phyloP scores from a whole-genome alignment of 1,284 basidiomycete genomes.

The Afroboletus lepidellus region DNA sequence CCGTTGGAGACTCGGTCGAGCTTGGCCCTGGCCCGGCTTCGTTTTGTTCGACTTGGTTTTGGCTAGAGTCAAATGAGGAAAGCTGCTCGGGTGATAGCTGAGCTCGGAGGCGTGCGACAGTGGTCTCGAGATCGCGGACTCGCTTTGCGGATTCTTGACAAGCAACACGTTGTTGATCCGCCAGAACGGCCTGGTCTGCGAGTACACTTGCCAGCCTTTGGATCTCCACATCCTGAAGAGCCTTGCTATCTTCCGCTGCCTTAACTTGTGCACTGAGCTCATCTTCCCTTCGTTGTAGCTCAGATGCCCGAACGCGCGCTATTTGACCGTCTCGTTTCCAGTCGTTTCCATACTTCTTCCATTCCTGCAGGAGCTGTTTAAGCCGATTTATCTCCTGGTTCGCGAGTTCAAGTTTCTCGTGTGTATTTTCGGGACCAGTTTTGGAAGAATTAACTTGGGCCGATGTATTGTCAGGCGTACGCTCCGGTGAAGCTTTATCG shows the following conservation, averaged over 20 bases:
- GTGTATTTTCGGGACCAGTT: constrained; percentile 2
- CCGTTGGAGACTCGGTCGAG: constrained; percentile 7
- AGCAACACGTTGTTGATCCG: constrained; percentile 16
- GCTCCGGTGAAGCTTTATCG: constrained; percentile 2
- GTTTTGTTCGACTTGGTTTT: neutral
- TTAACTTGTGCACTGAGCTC: constrained; percentile 13
- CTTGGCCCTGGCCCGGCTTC: neutral
- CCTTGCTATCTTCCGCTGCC: constrained; percentile 10
- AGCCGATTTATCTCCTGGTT: constrained; percentile 22
- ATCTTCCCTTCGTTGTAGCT: constrained; percentile 13
- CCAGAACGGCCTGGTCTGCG: constrained; percentile 22
- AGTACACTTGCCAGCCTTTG: constrained; percentile 17
- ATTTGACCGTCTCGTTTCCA: constrained; percentile 29
- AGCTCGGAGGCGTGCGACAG: constrained; percentile 17
- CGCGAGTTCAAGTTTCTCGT: constrained; percentile 18
- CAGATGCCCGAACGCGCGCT: constrained; percentile 15
- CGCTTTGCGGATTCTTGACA: constrained; percentile 17
- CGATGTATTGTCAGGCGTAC: constrained; percentile 6
- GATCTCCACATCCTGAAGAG: constrained; percentile 16
- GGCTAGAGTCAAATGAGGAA: constrained; percentile 13
- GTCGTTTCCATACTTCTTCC: constrained; percentile 28
- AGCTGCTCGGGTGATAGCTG: constrained; percentile 25
- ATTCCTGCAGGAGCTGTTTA: constrained; percentile 22
- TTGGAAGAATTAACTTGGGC: constrained; percentile 2
- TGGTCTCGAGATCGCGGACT: constrained; percentile 21